Evolutionary conservation across 257 asterid species (phyloP), one percentile per base, ranked within the genome.

Genomic region (Gardenia jasminoides): DNA sequence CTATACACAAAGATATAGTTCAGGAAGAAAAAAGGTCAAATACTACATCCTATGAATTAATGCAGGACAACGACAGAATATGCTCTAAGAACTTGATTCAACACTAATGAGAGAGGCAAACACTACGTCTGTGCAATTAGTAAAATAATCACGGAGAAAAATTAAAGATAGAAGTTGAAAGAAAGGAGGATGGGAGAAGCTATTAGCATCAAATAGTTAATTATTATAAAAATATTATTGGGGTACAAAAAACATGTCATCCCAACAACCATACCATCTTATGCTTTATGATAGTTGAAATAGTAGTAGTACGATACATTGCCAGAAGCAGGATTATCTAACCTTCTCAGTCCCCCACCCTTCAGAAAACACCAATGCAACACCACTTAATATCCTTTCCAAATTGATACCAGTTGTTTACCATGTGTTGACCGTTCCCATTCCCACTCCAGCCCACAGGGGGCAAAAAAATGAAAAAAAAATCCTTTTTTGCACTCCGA

Each of bases 391-490:
- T 52, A 19, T 68, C 62, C 26, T 50, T 39, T 24, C 11, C 26
- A 2, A 31, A 39, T 26, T 26, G 20, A 62, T 59, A 65, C 64
- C 16, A 52, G 4, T 72, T 48, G 15, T 44, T 5, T 7, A 68
- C 30, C 61, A 8, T 66, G n/a, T 5, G 31, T 39, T 48, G 10
- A n/a, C n/a, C 10, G n/a, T 54, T 36, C 19, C 70, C 82, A 61
- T 1, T 66, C 78, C 67, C 56, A 15, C 15, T 22, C 19, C 46
- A 12, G 58, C 44, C 33, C 48, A 76, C 41, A 19, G 26, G 67
- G 48, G 22, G 39, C 50, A 65, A 50, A 10, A 12, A 43, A 61
- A 73, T 80, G 74, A 46, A 71, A 67, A 59, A 31, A 46, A 71
- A 67, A 59, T 22, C 78, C 52, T 75, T 65, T 4, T 33, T 39